These are phyloP conservation scores for Apiospora sp. DNA, from an alignment of 2,329 filamentous ascomycete species.

Conservation along the genomic window DNA sequence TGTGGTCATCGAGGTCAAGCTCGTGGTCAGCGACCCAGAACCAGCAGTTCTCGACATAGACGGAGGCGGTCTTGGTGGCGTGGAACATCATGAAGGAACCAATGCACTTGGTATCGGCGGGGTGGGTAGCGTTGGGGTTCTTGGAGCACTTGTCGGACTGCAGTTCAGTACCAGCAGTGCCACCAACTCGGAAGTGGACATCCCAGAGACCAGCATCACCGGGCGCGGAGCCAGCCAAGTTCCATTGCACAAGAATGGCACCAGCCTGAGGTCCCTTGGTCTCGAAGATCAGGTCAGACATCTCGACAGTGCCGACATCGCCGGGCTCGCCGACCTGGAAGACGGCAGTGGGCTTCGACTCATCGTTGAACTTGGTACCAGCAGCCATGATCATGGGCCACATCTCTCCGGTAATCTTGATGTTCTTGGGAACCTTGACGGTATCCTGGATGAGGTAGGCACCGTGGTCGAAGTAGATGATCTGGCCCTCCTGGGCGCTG, in stretches of 20 bases:
- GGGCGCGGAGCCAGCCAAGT: slow-evolving; percentile 72
- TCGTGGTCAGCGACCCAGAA: slow-evolving; percentile 93
- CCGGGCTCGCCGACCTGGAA: slow-evolving; percentile 84
- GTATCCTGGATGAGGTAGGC: slow-evolving; percentile 76
- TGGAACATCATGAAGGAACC: slow-evolving; percentile 78
- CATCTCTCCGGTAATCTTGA: slow-evolving; percentile 89
- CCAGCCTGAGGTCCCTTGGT: slow-evolving; percentile 85
- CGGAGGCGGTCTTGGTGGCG: slow-evolving; percentile 67
- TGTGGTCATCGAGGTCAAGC: slow-evolving; percentile 76
- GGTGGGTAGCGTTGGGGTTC: slow-evolving; percentile 69
- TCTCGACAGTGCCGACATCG: slow-evolving; percentile 82
- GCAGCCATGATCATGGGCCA: slow-evolving; percentile 90
- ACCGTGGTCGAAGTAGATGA: slow-evolving; percentile 80
- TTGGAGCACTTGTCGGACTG: slow-evolving; percentile 83
- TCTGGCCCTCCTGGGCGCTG: slow-evolving; percentile 65
- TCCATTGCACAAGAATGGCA: slow-evolving; percentile 92
- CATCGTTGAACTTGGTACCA: slow-evolving; percentile 76
- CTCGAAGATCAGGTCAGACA: slow-evolving; percentile 86
- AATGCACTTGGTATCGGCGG: slow-evolving; percentile 71
- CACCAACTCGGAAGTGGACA: slow-evolving; percentile 92
- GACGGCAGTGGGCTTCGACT: slow-evolving; percentile 80
- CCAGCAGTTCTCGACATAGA: slow-evolving; percentile 90
- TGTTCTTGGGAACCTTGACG: slow-evolving; percentile 76
- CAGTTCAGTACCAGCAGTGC: slow-evolving; percentile 82
- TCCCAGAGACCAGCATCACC: slow-evolving; percentile 90